Base-by-base conservation (phyloP, 352 stramenopile genomes). In the Phytophthora ohioensis region DNA sequence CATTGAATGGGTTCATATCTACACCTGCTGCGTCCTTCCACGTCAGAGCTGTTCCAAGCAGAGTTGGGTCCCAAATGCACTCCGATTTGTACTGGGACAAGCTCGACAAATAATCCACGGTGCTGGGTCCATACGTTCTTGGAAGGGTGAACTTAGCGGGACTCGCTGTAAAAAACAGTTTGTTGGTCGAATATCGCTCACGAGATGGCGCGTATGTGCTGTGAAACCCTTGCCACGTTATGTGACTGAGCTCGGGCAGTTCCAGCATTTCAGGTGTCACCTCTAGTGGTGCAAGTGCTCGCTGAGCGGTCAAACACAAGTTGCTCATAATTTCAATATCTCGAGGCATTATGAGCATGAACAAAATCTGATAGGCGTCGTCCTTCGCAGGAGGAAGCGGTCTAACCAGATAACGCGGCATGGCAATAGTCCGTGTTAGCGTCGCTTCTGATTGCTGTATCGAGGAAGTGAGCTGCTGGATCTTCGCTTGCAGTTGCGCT, bases 21-120 rank as follows among this genome's bases (percentile, higher is more conserved):
- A 31, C 13, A 2, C 67, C 72, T 39, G 63, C 84, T 27, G 21
- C 21, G 21, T 27, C 21, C 21, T 27, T 27, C 21, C 80, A 90
- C 3, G 57, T 61, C 4, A 82, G 27, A 7, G 45, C 9, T 5
- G 67, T 79, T 0, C 54, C 66, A 3, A 4, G 7, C 3, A 78
- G 46, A 0, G 11, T 47, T 5, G 80, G 83, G 57, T 76, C 75
- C 78, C 78, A 87, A 3, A 87, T 57, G 35, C 81, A 89, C 9
- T 67, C 39, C 0, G 27, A 53, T 0, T 57, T 56, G 31, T 70
- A 55, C 39, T 78, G 49, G 41, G 38, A 34, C 35, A 72, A 0
- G 46, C 7, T 61, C 3, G 39, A 42, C 54, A 78, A 31, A 5
- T 63, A 15, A 31, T 49, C 43, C 5, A 49, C 17, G 3, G 43